Percentiles rank a stretch among this genome's conserved stretches.
Conservation (phyloP, 176 grass and related monocot genomes). For the Carex kokanica region DNA sequence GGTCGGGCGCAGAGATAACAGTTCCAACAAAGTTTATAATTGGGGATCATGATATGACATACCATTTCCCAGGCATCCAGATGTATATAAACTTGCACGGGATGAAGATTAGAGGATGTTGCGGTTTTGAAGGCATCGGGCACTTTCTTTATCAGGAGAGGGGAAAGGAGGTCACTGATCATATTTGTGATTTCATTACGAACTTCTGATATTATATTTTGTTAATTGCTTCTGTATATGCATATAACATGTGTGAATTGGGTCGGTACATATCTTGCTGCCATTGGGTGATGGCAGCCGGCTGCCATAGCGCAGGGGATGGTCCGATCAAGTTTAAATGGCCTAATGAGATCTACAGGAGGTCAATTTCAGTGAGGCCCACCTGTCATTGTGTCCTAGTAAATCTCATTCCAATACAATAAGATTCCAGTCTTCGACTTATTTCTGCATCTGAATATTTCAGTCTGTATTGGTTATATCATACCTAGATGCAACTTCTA, state of each 20-base stretch:
- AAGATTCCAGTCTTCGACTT: too few relatives aligned
- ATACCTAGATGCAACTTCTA: too few relatives aligned
- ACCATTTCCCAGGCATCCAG: conserved; percentile 46
- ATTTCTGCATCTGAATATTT: too few relatives aligned
- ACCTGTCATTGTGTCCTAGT: too few relatives aligned
- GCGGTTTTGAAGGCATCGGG: conserved; percentile 19
- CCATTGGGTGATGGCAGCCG: neutral
- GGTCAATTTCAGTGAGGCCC: too few relatives aligned
- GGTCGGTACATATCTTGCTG: neutral
- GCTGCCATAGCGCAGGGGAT: too few relatives aligned
- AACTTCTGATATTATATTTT: conserved; percentile 19
- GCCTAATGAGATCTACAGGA: too few relatives aligned
- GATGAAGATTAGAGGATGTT: conserved; percentile 40
- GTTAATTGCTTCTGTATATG: neutral
- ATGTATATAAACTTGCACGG: conserved; percentile 48
- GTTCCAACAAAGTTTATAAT: conserved; percentile 64
- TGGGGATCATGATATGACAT: conserved; percentile 52
- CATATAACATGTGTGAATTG: neutral
- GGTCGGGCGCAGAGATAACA: conserved; percentile 44
- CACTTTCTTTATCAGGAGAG: conserved; percentile 32
- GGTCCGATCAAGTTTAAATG: too few relatives aligned
- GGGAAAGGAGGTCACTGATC: conserved; percentile 27
- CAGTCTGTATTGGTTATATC: too few relatives aligned
- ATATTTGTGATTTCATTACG: conserved; percentile 20
- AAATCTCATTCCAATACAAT: too few relatives aligned